Conservation (phyloP, 108 stramenopile species). For the Discostella pseudostelligera region DNA sequence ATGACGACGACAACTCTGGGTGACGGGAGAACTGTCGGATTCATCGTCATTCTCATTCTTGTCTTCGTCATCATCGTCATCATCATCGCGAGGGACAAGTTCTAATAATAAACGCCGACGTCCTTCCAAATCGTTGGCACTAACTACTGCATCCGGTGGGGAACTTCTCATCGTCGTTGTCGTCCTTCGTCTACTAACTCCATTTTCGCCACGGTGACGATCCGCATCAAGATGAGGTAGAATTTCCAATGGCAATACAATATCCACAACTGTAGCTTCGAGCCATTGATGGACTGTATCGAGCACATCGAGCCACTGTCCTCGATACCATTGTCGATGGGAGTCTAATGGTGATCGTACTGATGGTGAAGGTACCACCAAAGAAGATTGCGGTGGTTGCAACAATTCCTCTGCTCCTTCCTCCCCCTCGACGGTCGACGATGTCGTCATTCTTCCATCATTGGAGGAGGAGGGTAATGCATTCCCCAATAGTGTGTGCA, state of each 20-base stretch:
- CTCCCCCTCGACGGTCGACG: slow-evolving; percentile 13
- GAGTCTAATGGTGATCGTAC: slow-evolving; percentile 43
- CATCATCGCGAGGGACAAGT: slow-evolving; percentile 40
- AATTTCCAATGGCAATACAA: slow-evolving; percentile 69
- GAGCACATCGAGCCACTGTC: slow-evolving; percentile 95
- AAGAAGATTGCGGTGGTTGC: background rate
- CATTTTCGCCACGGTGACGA: background rate
- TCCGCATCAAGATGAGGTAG: slow-evolving; percentile 28
- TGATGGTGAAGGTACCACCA: slow-evolving; percentile 2
- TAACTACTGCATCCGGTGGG: slow-evolving; percentile 63
- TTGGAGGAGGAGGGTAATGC: background rate
- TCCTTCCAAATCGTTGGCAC: slow-evolving; percentile 75
- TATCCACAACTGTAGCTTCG: slow-evolving; percentile 93
- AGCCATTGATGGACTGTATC: slow-evolving; percentile 98
- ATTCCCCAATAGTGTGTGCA: slow-evolving; percentile 82
- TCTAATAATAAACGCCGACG: slow-evolving; percentile 72
- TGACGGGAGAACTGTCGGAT: slow-evolving; percentile 5
- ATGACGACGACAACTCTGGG: background rate
- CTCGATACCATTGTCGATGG: slow-evolving; percentile 82
- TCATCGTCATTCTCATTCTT: slow-evolving; percentile 14
- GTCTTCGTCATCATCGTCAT: slow-evolving; percentile 42
- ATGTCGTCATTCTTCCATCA: slow-evolving; percentile 1
- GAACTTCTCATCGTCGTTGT: slow-evolving; percentile 3
- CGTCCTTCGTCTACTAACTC: background rate
- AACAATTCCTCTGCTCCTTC: slow-evolving; percentile 11